Conservation (phyloP, 305 asterid genomes). For the Plantago coronopus region DNA sequence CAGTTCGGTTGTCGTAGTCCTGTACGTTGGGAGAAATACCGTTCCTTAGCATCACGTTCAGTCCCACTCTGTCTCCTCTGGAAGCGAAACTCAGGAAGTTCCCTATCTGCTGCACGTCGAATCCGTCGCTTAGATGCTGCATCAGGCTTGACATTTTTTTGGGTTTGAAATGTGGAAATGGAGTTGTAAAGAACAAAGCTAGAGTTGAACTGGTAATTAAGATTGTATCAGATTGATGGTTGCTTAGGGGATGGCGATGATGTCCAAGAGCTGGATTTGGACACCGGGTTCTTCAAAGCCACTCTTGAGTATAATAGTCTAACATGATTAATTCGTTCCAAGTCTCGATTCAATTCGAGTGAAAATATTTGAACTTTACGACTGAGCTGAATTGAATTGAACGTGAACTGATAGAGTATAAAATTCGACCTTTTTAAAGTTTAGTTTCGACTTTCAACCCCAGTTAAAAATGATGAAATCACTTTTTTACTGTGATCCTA, state of each 20-base stretch:
- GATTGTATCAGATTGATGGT: not conserved
- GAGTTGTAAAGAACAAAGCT: not conserved
- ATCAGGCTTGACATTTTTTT: slow-evolving; percentile 26
- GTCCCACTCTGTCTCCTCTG: slow-evolving; percentile 63
- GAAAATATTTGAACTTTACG: too few relatives aligned
- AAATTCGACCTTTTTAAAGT: too few relatives aligned
- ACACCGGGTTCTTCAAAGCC: too few relatives aligned
- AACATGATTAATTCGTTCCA: too few relatives aligned
- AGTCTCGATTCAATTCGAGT: too few relatives aligned
- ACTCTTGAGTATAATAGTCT: too few relatives aligned
- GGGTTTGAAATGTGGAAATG: not conserved
- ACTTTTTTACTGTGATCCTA: too few relatives aligned
- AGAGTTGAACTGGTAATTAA: not conserved
- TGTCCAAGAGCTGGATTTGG: slow-evolving; percentile 1
- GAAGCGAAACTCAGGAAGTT: slow-evolving; percentile 64
- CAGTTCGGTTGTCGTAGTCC: slow-evolving; percentile 58
- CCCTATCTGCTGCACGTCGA: slow-evolving; percentile 51
- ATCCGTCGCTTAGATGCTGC: slow-evolving; percentile 26
- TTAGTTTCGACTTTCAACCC: too few relatives aligned
- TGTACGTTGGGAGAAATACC: slow-evolving; percentile 58
- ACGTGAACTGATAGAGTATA: too few relatives aligned
- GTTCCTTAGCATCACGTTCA: slow-evolving; percentile 51
- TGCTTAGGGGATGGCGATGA: not conserved
- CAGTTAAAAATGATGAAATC: too few relatives aligned
- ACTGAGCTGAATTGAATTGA: too few relatives aligned